Evolutionary conservation across 306 rosid genomes (phyloP), one percentile per base, ranked within the genome.

Genomic region (Dryas alaskensis): DNA sequence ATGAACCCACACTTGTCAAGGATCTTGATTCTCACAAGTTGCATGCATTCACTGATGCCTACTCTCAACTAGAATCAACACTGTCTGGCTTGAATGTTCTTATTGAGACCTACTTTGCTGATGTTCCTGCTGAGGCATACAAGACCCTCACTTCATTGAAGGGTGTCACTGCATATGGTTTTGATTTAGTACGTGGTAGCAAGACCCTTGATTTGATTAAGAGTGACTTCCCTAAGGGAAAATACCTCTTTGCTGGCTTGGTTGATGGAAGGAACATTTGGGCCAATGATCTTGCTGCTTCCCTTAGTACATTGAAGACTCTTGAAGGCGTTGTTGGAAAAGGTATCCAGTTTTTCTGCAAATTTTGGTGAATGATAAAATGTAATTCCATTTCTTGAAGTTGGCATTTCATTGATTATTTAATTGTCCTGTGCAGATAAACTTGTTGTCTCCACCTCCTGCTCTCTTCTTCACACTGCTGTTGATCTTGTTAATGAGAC

Each of bases 181-280:
- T 92, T 78, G 98, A 92, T 79, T 84, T 92, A 16, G 86, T 92
- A 77, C 96, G 98, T 80, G 98, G 98, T 80, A 44, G 86, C 11
- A 75, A 83, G 76, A 85, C 98, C 69, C 73, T 90, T 78, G 90
- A 80, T 40, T 77, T 92, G 92, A 81, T 92, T 78, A 88, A 87
- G 84, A 65, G 84, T 62, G 90, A 80, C 54, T 92, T 92, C 68
- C 98, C 98, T 27, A 79, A 86, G 64, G 91, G 83, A 19, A 92
- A 88, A 75, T 86, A 73, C 84, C 91, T 92, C 78, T 92, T 88
- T 82, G 98, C 96, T 75, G 98, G 98, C 54, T 81, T 92, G 44
- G 98, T 92, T 78, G 98, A 92, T 88, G 98, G 98, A 80, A 90
- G 98, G 85, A 92, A 90, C 86, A 92, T 92, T 61, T 92, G 98